phyloP scores from a whole-genome alignment of 1,139 yeast species.

The Hanseniaspora sp. region DNA sequence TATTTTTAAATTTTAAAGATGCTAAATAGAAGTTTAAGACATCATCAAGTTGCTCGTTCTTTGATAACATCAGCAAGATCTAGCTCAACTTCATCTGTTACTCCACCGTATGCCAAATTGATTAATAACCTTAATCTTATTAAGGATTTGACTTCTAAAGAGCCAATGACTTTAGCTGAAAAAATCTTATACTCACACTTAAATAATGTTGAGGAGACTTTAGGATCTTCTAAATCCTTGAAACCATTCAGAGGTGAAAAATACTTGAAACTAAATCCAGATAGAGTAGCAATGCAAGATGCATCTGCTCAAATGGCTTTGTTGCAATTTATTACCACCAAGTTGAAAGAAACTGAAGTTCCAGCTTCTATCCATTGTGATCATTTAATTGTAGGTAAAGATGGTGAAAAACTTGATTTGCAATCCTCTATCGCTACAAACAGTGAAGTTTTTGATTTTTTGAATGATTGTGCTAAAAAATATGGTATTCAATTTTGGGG shows the following conservation, averaged over 20 bases:
- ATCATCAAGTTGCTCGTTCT: not conserved
- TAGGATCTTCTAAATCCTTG: constrained; percentile 38
- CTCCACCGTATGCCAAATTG: constrained; percentile 80
- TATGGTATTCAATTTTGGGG: constrained; percentile 98
- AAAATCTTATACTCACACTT: constrained; percentile 87
- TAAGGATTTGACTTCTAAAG: constrained; percentile 48
- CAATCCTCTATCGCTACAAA: constrained; percentile 66
- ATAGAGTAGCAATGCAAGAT: constrained; percentile 98
- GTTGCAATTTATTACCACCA: constrained; percentile 93
- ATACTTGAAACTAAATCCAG: constrained; percentile 87
- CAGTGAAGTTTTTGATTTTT: constrained; percentile 86
- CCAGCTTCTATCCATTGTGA: constrained; percentile 97
- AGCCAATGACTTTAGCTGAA: constrained; percentile 85
- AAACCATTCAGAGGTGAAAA: constrained; percentile 59
- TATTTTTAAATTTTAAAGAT: not conserved
- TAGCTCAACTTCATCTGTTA: constrained; percentile 10
- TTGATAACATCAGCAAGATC: not conserved
- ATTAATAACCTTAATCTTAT: constrained; percentile 53
- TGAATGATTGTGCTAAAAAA: constrained; percentile 79
- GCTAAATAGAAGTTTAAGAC: constrained; percentile 4
- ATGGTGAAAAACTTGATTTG: constrained; percentile 77
- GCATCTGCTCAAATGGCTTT: constrained; percentile 98
- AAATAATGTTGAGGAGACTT: constrained; percentile 67
- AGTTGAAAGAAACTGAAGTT: constrained; percentile 71
- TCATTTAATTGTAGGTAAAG: constrained; percentile 89